Conservation (phyloP, 805 yeast genomes). For the Yamadazyma akitaensis region DNA sequence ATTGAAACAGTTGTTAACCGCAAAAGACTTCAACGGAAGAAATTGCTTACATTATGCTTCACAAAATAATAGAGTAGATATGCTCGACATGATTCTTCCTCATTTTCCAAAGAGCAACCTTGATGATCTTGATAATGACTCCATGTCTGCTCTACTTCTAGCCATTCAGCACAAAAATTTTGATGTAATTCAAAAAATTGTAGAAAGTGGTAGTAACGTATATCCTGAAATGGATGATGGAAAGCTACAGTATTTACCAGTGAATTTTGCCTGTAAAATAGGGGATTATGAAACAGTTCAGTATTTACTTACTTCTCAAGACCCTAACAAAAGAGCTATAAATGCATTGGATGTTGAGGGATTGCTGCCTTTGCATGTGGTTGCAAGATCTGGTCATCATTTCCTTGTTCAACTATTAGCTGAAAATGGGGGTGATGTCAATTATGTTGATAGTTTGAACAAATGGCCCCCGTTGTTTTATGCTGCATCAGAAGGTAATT, state of each 20-base stretch:
- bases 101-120: slow-evolving; percentile 33
- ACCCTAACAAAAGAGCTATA: slow-evolving; percentile 18
- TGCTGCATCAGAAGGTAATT: slow-evolving; percentile 83
- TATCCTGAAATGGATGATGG: slow-evolving; percentile 45
- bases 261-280: slow-evolving; percentile 83
- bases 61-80: slow-evolving; percentile 45
- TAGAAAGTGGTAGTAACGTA: slow-evolving; percentile 33
- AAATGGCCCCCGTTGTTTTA: slow-evolving; percentile 94
- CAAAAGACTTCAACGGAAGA: slow-evolving; percentile 67
- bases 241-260: slow-evolving; percentile 65
- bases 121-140: slow-evolving; percentile 63
- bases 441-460: slow-evolving; percentile 78
- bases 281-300: slow-evolving; percentile 74
- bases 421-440: slow-evolving; percentile 68
- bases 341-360: slow-evolving; percentile 83
- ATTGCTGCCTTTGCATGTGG: slow-evolving; percentile 80
- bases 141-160: slow-evolving; percentile 77
- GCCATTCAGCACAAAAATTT: slow-evolving; percentile 71
- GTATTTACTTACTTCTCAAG: slow-evolving; percentile 46
- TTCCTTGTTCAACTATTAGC: slow-evolving; percentile 66
- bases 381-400: slow-evolving; percentile 78
- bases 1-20: slow-evolving; percentile 21
- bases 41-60: slow-evolving; percentile 88
- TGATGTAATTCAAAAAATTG: slow-evolving; percentile 31
- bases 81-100: slow-evolving; percentile 42